Evolutionary conservation across 2,329 filamentous ascomycete species (phyloP), one percentile per base, ranked within the genome.

Genomic region (Exserohilum turcica): DNA sequence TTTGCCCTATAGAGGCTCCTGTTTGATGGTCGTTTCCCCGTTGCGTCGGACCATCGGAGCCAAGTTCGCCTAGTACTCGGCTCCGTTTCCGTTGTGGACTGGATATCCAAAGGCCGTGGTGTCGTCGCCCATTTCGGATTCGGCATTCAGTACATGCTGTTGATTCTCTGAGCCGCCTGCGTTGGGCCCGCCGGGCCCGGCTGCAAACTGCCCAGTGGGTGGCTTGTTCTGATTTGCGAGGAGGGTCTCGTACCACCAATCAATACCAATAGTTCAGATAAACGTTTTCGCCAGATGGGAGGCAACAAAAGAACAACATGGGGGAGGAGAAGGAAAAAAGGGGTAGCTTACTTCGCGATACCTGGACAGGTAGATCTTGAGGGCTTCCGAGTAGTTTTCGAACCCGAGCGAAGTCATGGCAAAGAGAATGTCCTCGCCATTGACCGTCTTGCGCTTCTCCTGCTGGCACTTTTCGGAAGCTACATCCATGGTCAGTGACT

Each of bases 401-500:
- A 99, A 99, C 1, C 94, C 94, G 31, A 99, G 84, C 21, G 94
- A 99, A 6, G 93, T 97, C 94, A 99, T 99, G 56, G 94, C 94
- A 73, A 97, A 99, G 39, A 99, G 81, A 55, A 99, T 99, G 70
- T 99, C 94, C 77, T 99, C 94, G 65, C 94, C 94, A 71, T 99
- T 99, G 64, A 99, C 94, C 0, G 94, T 99, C 82, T 99, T 99
- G 69, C 94, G 87, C 82, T 99, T 99, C 78, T 99, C 94, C 76
- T 97, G 94, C 75, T 99, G 94, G 73, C 94, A 99, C 78, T 99
- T 99, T 77, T 99, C 94, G 59, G 94, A 97, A 24, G 94, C 94
- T 97, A 73, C 12, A 8, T 9, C 37, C 7, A 36, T 6, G 19
- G 18, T 48, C 29, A 48, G 48, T 43, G 55, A 56, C 35, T 24